Base-by-base conservation (phyloP, 2,329 filamentous ascomycete species). In the Fusarium sp. region DNA sequence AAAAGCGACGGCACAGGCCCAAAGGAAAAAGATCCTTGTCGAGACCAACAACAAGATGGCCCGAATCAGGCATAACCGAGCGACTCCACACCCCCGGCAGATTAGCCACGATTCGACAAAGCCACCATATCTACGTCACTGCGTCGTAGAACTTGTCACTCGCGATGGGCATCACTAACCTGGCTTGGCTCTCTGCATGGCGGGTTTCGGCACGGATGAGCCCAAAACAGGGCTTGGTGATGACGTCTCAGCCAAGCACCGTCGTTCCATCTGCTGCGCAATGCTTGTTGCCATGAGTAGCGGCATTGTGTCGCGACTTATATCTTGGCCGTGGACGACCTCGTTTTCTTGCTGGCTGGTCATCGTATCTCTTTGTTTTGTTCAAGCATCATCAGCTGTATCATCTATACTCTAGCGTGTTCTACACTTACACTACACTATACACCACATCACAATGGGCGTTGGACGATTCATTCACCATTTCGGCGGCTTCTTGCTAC, bases 401-500 rank as follows among this genome's bases (percentile, higher is more conserved):
- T 33, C 27, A 55, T 18, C 27, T 49, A 29, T 31, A 60, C n/a
- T 50, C 6, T 55, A 36, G n/a, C 56, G 44, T 55, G 38, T 25
- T 38, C 42, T 51, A 33, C 44, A 9, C 46, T 29, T 55, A 25
- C 31, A 66, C 53, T 29, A 64, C 27, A 59, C 58, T 34, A 53
- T 58, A 54, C 49, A 63, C 70, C 58, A 53, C 50, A 63, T 70
- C 75, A 80, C 56, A 61, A 86, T 86, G 84, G 83, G 82, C 58
- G 67, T 82, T 68, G 83, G 82, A 61, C 80, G 79, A 63, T 82
- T 84, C 70, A 78, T 88, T 68, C 86, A 87, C 77, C 83, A 88
- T 75, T 77, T 89, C 58, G 87, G 87, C 76, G 85, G 85, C 27
- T 83, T 87, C 69, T 77, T 89, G 71, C 81, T 90, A 53, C 82